Conservation (phyloP, 805 yeast genomes). For the Zygosaccharomyces gambellarensis region DNA sequence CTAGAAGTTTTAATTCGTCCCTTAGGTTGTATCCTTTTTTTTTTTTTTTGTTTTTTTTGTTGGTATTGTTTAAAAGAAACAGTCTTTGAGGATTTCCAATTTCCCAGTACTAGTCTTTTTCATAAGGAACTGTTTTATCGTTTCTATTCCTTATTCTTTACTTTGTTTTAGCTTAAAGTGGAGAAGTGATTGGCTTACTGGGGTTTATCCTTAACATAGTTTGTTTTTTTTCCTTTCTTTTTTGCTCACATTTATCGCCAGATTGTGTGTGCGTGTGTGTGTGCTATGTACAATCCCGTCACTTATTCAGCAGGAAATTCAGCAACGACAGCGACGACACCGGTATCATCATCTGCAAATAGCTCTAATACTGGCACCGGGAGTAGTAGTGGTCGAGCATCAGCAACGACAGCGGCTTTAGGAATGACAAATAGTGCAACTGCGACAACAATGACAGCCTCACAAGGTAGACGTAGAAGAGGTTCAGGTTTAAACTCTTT, state of each 20-base stretch:
- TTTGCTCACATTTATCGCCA: not conserved
- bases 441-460: constrained; percentile 3
- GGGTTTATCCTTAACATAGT: too few species aligned
- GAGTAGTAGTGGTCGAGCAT: constrained; percentile 1
- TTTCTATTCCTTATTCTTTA: not conserved
- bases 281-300: constrained; percentile 12
- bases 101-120: not conserved
- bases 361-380: constrained; percentile 6
- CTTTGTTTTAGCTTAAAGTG: not conserved
- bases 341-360: not conserved
- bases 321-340: constrained; percentile 4
- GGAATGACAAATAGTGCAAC: constrained; percentile 6
- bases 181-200: not conserved
- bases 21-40: not conserved
- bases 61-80: not conserved
- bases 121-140: too few species aligned
- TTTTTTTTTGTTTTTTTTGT: not conserved
- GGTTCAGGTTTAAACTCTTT: constrained; percentile 28
- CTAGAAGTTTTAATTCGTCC: not conserved
- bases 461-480: constrained; percentile 15
- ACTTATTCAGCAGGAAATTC: constrained; percentile 10
- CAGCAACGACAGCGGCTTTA: constrained; percentile 4
- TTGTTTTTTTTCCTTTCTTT: too few species aligned
- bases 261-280: not conserved
- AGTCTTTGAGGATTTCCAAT: not conserved